These are phyloP conservation scores for Arthrobotrys iridis DNA, from an alignment of 2,329 filamentous ascomycete genomes.

Conservation along the genomic window DNA sequence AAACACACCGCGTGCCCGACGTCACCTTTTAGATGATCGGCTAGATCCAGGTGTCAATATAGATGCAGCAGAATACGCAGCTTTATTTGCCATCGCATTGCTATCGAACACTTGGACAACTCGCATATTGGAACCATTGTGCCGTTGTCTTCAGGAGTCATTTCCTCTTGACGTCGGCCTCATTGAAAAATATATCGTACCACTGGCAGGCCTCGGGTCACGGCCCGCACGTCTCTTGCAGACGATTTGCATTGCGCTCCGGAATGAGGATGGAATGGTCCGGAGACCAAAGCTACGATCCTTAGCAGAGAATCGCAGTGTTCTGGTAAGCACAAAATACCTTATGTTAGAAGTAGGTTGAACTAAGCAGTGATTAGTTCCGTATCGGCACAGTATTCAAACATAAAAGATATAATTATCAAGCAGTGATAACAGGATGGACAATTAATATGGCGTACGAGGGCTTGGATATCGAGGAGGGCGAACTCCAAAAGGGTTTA, in stretches of 20 bases:
- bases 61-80: slow-evolving; percentile 62
- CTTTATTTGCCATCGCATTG: slow-evolving; percentile 61
- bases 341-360: slow-evolving; percentile 62
- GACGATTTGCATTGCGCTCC: slow-evolving; percentile 67
- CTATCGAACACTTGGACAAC: slow-evolving; percentile 57
- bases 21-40: slow-evolving; percentile 57
- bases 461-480: slow-evolving; percentile 69
- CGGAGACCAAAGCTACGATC: slow-evolving; percentile 60
- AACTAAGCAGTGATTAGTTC: slow-evolving; percentile 63
- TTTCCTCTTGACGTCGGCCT: slow-evolving; percentile 61
- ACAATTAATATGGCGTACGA: slow-evolving; percentile 61
- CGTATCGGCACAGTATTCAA: slow-evolving; percentile 84
- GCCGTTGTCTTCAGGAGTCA: slow-evolving; percentile 60
- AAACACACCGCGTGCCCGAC: slow-evolving; percentile 69
- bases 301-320: slow-evolving; percentile 45
- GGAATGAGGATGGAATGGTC: slow-evolving; percentile 68
- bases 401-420: slow-evolving; percentile 81
- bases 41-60: slow-evolving; percentile 59
- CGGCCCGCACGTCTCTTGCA: slow-evolving; percentile 63
- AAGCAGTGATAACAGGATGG: slow-evolving; percentile 90
- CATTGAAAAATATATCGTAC: slow-evolving; percentile 61
- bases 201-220: slow-evolving; percentile 58
- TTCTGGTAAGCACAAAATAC: slow-evolving; percentile 59
- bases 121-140: slow-evolving; percentile 60
- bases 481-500: slow-evolving; percentile 69